phyloP scores from a whole-genome alignment of 108 stramenopile species.

The Cyclotella choctawhatcheeana region DNA sequence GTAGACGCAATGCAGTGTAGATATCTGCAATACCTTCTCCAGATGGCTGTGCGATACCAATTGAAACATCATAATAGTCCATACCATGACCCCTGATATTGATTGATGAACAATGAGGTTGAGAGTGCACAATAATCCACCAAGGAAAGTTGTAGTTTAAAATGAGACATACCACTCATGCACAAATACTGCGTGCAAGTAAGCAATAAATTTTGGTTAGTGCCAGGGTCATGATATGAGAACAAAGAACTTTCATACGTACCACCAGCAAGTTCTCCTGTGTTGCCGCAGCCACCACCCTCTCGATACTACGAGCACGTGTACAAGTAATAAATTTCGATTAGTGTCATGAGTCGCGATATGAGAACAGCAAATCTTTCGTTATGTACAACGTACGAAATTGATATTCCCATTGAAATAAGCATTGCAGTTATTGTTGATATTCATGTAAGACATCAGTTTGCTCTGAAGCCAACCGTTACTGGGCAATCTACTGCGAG shows the following conservation, averaged over 20 bases:
- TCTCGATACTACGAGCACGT: too few species aligned
- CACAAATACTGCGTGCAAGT: neutral
- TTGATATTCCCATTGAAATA: constrained; percentile 29
- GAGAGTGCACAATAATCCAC: neutral
- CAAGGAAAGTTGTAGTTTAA: neutral
- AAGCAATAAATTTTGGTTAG: too few species aligned
- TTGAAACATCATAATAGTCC: constrained; percentile 21
- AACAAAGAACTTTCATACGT: too few species aligned
- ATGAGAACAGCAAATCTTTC: too few species aligned
- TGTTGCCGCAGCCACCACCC: constrained; percentile 25
- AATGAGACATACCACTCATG: neutral
- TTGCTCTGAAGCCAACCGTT: constrained; percentile 18
- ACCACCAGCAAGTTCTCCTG: constrained; percentile 24
- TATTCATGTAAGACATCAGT: constrained; percentile 33
- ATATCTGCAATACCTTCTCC: constrained; percentile 48
- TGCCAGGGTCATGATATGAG: too few species aligned
- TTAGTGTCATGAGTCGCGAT: too few species aligned
- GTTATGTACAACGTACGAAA: too few species aligned
- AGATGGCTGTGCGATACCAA: constrained; percentile 19
- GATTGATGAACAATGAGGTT: constrained; percentile 26
- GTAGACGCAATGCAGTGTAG: constrained; percentile 25
- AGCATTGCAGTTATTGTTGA: constrained; percentile 26
- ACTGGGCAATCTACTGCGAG: constrained; percentile 17
- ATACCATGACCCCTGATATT: constrained; percentile 28
- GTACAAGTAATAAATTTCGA: too few species aligned